Evolutionary conservation across 2,329 filamentous ascomycete genomes (phyloP), one percentile per base, ranked within the genome.

Genomic region (Xylariales sp.): DNA sequence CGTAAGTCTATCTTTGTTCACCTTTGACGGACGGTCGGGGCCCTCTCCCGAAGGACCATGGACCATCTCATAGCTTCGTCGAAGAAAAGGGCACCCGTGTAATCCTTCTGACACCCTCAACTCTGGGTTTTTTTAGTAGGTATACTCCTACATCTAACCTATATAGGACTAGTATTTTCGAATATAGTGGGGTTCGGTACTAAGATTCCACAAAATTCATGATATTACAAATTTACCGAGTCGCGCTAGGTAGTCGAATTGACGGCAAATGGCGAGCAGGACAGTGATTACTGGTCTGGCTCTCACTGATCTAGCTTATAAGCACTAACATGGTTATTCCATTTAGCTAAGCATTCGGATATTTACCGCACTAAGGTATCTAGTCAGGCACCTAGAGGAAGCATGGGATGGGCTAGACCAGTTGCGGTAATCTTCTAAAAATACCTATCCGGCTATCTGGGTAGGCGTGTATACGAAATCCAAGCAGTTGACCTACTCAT

Each of bases 41-140:
- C 23, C 23, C 23, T 23, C 23, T 23, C 23, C 23, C 23, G 23
- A 23, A 23, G 23, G 23, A 23, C 23, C 23, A 23, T 23, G 23
- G 23, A 23, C 23, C 23, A 23, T 23, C 23, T 23, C 23, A 23
- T 23, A 23, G 23, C 23, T 23, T 23, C 23, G 23, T 23, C 23
- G 23, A 23, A 23, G 23, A 23, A 23, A 23, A 39, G 61, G 41
- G 50, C 36, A 48, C 45, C 32, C 65, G 65, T 68, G 34, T 68
- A 60, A 68, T 68, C 65, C 65, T 68, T 64, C 50, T 43, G 30
- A 34, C n/a, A 18, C 18, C 7, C 9, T 48, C 4, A 36, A 5
- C 18, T 46, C 23, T 43, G 49, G 18, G 18, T 52, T 57, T 28
- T 41, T 12, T 6, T 16, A 12, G 41, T 7, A 10, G 18, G 45